A percentile compares a stretch with the other conserved stretches of the same genome.
Conservation (phyloP, 306 rosid species). For the Echinosophora koreensis region DNA sequence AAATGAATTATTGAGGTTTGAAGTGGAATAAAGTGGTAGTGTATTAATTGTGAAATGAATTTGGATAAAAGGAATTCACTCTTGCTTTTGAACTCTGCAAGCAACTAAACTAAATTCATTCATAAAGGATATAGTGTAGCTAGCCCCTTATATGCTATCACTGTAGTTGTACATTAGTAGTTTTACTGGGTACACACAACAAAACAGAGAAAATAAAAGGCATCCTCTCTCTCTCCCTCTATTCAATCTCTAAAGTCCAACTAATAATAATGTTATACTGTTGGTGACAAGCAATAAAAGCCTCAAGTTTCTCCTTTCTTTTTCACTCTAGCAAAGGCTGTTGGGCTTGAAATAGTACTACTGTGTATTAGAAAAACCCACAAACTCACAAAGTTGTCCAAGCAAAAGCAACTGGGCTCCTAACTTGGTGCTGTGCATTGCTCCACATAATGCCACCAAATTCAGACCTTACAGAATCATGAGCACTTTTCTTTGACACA, state of each 20-base stretch:
- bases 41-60: neutral
- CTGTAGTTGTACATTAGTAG: slow-evolving; percentile 14
- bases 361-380: neutral
- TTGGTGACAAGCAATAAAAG: slow-evolving; percentile 28
- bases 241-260: slow-evolving; percentile 18
- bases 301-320: neutral
- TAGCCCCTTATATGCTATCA: neutral
- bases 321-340: neutral
- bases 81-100: neutral
- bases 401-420: slow-evolving; percentile 80
- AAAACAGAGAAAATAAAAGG: neutral
- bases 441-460: slow-evolving; percentile 86
- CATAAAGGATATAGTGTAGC: slow-evolving; percentile 14
- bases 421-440: slow-evolving; percentile 69
- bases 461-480: slow-evolving; percentile 47
- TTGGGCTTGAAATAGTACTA: slow-evolving; percentile 22
- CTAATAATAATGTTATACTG: slow-evolving; percentile 36
- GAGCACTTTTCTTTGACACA: slow-evolving; percentile 53
- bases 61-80: too few relatives aligned
- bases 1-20: too few relatives aligned
- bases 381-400: slow-evolving; percentile 65
- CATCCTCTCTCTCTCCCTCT: neutral
- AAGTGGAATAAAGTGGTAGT: too few relatives aligned
- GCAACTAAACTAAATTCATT: slow-evolving; percentile 6
- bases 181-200: slow-evolving; percentile 35